Base-by-base conservation (phyloP, 805 yeast species). In the Ogataea neopini region DNA sequence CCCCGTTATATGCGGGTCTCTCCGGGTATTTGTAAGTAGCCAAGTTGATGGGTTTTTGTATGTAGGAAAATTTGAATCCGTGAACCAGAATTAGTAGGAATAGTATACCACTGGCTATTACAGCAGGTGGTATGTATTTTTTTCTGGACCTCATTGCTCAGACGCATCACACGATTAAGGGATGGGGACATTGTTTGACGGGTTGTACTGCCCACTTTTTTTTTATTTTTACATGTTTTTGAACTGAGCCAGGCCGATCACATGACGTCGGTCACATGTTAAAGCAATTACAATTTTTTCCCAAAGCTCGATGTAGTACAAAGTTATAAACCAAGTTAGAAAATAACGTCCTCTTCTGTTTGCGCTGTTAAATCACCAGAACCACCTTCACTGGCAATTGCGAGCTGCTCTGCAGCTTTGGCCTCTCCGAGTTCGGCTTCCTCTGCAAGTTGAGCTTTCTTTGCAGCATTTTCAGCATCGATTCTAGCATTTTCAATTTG, bases 401-500 rank as follows among this genome's bases (percentile, higher is more conserved):
- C 48, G 18, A 51, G 49, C 44, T 42, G 42, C 22, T 52, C 60
- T 14, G 49, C 57, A 29, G 44, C 56, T 20, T 53, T 55, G 33
- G 55, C 53, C 42, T 52, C 61, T 6, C 51, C 63, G 19, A 53
- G 53, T 10, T 53, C 60, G 38, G 32, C 45, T 38, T 51, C 59
- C 26, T 48, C 63, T 5, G 53, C 57, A 26, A 43, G 47, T 29
- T 43, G 43, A 13, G 52, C 54, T 39, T 62, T 67, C 47, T 65
- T 69, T 9, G 62, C 63, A 13, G 64, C 66, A 33, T 67, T 75
- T 54, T 79, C 86, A 17, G 74, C 76, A 53, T 84, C 94, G 20
- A 76, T 75, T 18, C 75, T 78, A 3, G 88, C 90, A 17, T 76
- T 78, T 45, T 87, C 92, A 48, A 81, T 77, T 70, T 89, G 96